phyloP scores from a whole-genome alignment of 2,329 filamentous ascomycete species.

The Paraconiothyrium sp. region DNA sequence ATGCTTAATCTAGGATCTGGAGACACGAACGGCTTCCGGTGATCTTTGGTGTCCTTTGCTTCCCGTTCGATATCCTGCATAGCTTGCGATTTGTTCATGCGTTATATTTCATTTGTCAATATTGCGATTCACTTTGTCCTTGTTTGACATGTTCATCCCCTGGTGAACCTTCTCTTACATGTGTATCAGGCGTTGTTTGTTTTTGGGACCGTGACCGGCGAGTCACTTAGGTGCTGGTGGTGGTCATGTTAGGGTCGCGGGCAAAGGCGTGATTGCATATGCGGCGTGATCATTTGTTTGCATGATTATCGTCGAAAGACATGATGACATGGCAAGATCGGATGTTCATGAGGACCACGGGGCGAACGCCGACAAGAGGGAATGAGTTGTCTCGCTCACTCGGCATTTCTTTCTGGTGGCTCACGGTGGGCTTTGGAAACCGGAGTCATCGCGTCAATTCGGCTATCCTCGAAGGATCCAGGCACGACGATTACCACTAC shows the following conservation, averaged over 20 bases:
- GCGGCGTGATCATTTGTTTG: constrained; percentile 20
- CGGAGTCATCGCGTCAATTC: constrained; percentile 26
- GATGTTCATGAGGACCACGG: constrained; percentile 20
- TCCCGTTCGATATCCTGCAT: constrained; percentile 36
- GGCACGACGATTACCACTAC: constrained; percentile 34
- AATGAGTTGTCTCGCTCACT: constrained; percentile 17
- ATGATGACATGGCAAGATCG: constrained; percentile 19
- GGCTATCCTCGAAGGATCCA: constrained; percentile 31
- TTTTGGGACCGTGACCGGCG: constrained; percentile 23
- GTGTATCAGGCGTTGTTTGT: constrained; percentile 27
- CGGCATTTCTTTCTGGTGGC: constrained; percentile 25
- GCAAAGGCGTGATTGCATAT: constrained; percentile 9
- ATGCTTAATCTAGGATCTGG: constrained; percentile 45
- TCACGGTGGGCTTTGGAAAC: constrained; percentile 29
- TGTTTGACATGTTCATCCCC: constrained; percentile 26
- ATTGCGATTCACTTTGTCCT: constrained; percentile 28
- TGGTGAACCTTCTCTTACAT: constrained; percentile 23
- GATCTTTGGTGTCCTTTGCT: constrained; percentile 19
- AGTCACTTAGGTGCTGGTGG: constrained; percentile 25
- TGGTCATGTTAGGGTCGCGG: constrained; percentile 18
- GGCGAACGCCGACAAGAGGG: constrained; percentile 12
- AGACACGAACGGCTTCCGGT: constrained; percentile 34
- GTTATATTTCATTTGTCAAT: constrained; percentile 34
- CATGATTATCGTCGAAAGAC: constrained; percentile 26
- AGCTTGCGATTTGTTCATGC: constrained; percentile 28